Evolutionary conservation across 116 monocot genomes (phyloP), one percentile per base, ranked within the genome.

Genomic region (Papilionanthe hybrid): DNA sequence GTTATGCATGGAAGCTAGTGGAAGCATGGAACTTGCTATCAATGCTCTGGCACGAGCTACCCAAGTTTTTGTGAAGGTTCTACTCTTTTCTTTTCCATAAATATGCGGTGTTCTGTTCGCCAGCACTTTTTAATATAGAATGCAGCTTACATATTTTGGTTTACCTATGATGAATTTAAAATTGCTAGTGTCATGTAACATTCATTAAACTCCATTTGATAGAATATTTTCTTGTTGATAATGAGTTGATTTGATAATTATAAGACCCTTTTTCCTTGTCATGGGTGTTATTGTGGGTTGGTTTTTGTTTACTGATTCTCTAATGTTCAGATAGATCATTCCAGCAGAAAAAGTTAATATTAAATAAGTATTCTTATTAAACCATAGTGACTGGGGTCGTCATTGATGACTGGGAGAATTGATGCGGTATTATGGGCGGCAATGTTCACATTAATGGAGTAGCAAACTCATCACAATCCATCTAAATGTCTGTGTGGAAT

Each of bases 11-110:
- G 93, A 99, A 82, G 84, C 82, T 44, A 93, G 88, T 86, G 92
- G 92, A 84, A 99, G 90, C 82, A 86, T 93, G 89, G 99, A 99
- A 75, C 93, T 99, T 77, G 99, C 99, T 12, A 82, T 83, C 80
- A 99, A 99, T 88, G 99, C 99, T 77, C 93, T 99, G 87, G 91
- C 95, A 78, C 90, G 99, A 71, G 95, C 99, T 44, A 99, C 95
- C 58, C 95, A 93, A 85, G 93, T 95, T 28, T 99, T 99, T 93
- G 99, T 99, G 20, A 99, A 99, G 95, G 99, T 99, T 79, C 30
- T 72, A 12, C 28, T 57, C 30, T 48, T 13, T 48, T 57, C 10
- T 49, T 25, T 25, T 75, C 13, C 73, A 20, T 7, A 73, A 73
- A 10, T 18, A 73, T 32, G 18, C 9, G 5, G 5, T 32, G 69